Evolutionary conservation across 176 grass and related monocot species (phyloP).

Genomic region (Tillandsia leiboldiana): DNA sequence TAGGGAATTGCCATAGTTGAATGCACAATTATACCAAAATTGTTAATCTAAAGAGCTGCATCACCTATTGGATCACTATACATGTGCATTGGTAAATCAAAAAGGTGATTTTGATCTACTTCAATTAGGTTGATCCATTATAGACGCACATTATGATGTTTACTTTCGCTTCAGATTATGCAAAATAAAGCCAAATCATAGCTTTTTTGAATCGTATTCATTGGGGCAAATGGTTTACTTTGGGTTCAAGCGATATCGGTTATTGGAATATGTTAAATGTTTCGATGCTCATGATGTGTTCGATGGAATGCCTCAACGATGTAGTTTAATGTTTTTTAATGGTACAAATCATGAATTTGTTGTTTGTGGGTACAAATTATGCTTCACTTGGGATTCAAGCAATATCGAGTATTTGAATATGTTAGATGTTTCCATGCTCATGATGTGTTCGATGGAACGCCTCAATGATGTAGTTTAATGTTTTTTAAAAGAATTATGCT

Average conservation of each 20-base stretch:
- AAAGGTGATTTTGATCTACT: too few relatives aligned
- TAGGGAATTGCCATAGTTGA: too few relatives aligned
- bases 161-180: too few relatives aligned
- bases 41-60: too few relatives aligned
- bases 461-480: neutral
- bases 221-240: too few relatives aligned
- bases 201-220: too few relatives aligned
- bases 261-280: neutral
- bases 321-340: neutral
- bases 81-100: too few relatives aligned
- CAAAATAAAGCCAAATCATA: too few relatives aligned
- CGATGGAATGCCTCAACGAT: neutral
- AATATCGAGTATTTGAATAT: neutral
- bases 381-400: neutral
- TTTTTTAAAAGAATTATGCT: neutral
- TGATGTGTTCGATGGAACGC: neutral
- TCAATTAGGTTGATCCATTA: too few relatives aligned
- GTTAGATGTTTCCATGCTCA: neutral
- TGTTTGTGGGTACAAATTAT: neutral
- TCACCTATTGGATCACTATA: too few relatives aligned
- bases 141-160: too few relatives aligned
- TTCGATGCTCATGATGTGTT: neutral
- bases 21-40: too few relatives aligned
- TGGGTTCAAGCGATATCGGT: neutral
- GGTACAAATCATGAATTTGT: neutral